Conservation (phyloP, 495 filamentous ascomycete species). For the Daldinia bambusicola region DNA sequence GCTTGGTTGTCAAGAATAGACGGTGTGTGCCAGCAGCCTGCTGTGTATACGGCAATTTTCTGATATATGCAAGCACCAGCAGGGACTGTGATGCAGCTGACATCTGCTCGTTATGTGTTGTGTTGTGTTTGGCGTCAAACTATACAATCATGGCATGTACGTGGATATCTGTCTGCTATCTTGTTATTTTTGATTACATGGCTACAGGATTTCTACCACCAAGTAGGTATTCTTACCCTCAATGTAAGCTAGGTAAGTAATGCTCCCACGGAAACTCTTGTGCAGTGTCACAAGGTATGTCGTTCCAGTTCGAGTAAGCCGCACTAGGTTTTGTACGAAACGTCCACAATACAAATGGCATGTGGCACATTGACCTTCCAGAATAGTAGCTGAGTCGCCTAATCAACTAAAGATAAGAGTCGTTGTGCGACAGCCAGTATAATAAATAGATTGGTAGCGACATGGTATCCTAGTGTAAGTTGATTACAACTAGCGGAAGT, state of each 20-base stretch:
- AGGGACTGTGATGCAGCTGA: slow-evolving; percentile 2
- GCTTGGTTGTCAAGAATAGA: slow-evolving; percentile 13
- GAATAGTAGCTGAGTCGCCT: not conserved
- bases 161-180: not conserved
- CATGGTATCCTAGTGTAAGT: not conserved
- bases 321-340: slow-evolving; percentile 12
- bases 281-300: slow-evolving; percentile 8
- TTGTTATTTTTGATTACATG: not conserved
- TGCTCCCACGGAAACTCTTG: not conserved
- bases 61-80: slow-evolving; percentile 5
- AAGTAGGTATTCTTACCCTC: too few species aligned
- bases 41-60: slow-evolving; percentile 22
- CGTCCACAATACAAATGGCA: slow-evolving; percentile 12
- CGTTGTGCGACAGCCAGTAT: not conserved
- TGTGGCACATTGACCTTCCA: slow-evolving; percentile 14
- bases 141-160: not conserved
- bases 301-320: slow-evolving; percentile 6
- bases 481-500: not conserved
- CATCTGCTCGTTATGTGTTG: slow-evolving; percentile 2
- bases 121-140: not conserved
- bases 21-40: slow-evolving; percentile 11
- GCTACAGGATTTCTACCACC: not conserved
- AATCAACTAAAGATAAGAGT: not conserved
- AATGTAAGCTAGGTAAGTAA: too few species aligned
- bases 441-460: not conserved